Evolutionary conservation across 1,284 basidiomycete genomes (phyloP).

Genomic region (Rhodotorula sp.): DNA sequence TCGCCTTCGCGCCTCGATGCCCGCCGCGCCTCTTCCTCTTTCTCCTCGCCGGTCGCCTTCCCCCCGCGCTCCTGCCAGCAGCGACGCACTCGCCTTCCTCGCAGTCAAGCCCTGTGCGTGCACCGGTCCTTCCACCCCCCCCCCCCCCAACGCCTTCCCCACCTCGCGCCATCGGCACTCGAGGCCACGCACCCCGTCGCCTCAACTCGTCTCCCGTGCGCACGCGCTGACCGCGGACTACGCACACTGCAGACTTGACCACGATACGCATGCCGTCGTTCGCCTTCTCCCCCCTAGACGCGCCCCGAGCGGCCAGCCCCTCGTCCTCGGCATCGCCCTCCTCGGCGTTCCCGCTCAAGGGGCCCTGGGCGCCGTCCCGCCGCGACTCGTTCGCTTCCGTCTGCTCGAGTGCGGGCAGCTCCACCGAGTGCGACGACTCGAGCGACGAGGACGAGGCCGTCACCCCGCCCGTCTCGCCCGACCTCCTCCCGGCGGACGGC

Average conservation of each 20-base stretch:
- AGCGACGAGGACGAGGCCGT: slow-evolving; percentile 23
- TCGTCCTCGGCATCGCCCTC: not conserved
- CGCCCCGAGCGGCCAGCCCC: not conserved
- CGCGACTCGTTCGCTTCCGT: slow-evolving; percentile 19
- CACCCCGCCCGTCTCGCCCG: slow-evolving; percentile 22
- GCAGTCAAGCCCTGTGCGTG: slow-evolving; percentile 2
- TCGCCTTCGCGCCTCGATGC: not conserved
- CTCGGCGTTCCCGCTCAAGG: not conserved
- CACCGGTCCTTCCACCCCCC: not conserved
- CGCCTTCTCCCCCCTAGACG: not conserved
- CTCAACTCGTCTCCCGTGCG: not conserved
- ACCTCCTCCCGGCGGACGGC: slow-evolving; percentile 8
- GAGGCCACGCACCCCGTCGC: not conserved
- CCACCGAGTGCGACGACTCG: slow-evolving; percentile 19
- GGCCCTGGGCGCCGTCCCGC: slow-evolving; percentile 5
- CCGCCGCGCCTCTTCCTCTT: not conserved
- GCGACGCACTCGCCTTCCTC: slow-evolving; percentile 1
- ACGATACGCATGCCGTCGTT: slow-evolving; percentile 8
- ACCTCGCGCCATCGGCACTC: not conserved
- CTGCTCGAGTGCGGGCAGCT: slow-evolving; percentile 17
- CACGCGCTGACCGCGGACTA: not conserved
- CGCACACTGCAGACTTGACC: not conserved
- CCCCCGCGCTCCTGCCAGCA: not conserved
- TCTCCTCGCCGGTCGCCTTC: not conserved
- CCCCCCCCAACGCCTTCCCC: not conserved